Evolutionary conservation across 2,329 filamentous ascomycete genomes (phyloP), one percentile per base, ranked within the genome.

Genomic region (Venturia aucupariae): DNA sequence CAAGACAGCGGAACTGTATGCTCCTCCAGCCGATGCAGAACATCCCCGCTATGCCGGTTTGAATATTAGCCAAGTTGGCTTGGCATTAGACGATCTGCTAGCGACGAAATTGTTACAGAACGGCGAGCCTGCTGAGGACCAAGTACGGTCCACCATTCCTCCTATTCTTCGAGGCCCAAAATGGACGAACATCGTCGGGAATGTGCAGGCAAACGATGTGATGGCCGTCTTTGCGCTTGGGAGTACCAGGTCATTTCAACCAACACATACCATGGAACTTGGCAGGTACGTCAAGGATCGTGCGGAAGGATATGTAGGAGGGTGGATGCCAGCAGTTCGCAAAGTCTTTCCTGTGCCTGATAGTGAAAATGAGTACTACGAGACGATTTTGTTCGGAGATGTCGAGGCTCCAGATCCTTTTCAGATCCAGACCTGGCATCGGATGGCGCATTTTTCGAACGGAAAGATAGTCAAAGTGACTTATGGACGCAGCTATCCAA

Each of bases 301-400:
- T 11, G 17, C 19, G 4, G 63, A 64, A 61, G 63, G 63, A 35
- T 61, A 41, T 61, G 35, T 64, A 1, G 63, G 63, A 32, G 63
- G 54, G 8, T 64, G 63, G 63, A 64, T 60, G 63, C 63, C 63
- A 24, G 63, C 63, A 10, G 42, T 61, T n/a, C 51, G 63, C 27
- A 64, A 64, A 32, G 41, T 64, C 38, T 42, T 64, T 30, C 22
- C 62, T 15, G 35, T 64, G 8, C 22, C 46, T 7, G 44, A 17
- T 41, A 41, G 8, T 10, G 61, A 60, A 19, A 51, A 24, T 2
- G 57, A 61, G 38, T 64, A 61, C 41, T 48, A n/a, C 10, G 63
- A 64, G 41, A 41, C 46, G 11, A 39, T 64, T 19, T 7, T 60
- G 4, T 64, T 64, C n/a, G 63, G 54, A 7, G 63, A 64, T 39